Conservation (phyloP, 108 stramenopile genomes). For the Conticribra weissflogii region DNA sequence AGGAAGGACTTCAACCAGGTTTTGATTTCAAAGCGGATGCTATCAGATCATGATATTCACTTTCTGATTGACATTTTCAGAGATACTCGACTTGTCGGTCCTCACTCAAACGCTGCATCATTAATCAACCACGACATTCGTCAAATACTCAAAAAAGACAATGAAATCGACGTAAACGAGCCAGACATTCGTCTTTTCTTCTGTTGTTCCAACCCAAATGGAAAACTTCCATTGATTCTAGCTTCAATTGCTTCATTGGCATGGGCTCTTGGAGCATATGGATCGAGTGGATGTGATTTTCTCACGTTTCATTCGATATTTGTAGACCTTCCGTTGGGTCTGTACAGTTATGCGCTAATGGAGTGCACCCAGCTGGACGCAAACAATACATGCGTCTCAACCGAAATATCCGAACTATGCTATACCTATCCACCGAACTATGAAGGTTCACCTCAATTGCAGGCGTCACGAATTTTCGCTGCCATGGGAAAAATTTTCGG, state of each 20-base stretch:
- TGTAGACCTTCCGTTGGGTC: neutral
- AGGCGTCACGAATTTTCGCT: conserved; percentile 2
- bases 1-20: conserved; percentile 14
- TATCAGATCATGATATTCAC: conserved; percentile 12
- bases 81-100: neutral
- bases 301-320: neutral
- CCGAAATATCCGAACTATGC: neutral
- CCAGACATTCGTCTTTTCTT: conserved; percentile 9
- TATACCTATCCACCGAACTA: neutral
- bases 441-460: neutral
- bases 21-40: conserved; percentile 6
- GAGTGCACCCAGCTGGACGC: neutral
- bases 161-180: neutral
- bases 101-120: neutral
- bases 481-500: neutral
- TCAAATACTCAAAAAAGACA: neutral
- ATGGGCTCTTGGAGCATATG: neutral
- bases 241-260: neutral
- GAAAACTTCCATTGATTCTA: conserved; percentile 9
- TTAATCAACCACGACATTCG: neutral
- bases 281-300: conserved; percentile 1
- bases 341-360: neutral
- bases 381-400: neutral
- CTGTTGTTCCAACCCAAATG: conserved; percentile 16
- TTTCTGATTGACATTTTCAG: conserved; percentile 5